Evolutionary conservation across 805 yeast species (phyloP).

Genomic region (Yamadazyma olivae): DNA sequence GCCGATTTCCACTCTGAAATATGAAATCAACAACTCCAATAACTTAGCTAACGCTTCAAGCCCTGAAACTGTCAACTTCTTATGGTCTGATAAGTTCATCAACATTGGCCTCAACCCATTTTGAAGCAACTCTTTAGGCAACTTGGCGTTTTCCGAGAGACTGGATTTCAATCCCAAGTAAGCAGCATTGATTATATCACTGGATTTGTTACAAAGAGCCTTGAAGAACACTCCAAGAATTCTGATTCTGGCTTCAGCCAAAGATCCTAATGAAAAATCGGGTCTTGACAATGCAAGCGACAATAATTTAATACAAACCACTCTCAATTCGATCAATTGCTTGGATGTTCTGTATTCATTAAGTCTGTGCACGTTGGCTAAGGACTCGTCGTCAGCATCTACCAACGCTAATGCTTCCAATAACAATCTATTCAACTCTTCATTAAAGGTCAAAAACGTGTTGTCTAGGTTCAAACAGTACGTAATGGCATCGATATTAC

Average conservation of each 20-base stretch:
- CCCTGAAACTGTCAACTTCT: constrained; percentile 83
- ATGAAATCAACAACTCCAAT: constrained; percentile 81
- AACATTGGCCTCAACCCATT: constrained; percentile 93
- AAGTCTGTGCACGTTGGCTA: constrained; percentile 82
- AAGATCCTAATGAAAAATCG: constrained; percentile 72
- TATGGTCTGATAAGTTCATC: constrained; percentile 92
- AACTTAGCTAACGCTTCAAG: constrained; percentile 87
- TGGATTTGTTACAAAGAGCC: constrained; percentile 80
- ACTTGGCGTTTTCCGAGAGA: constrained; percentile 76
- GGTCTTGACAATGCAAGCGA: constrained; percentile 83
- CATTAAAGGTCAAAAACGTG: constrained; percentile 81
- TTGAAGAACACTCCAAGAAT: constrained; percentile 93
- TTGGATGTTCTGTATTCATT: constrained; percentile 86
- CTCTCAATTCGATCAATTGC: constrained; percentile 81
- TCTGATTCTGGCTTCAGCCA: constrained; percentile 75
- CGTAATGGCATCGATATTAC: constrained; percentile 95
- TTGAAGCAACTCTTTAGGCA: constrained; percentile 94
- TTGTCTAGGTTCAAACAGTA: constrained; percentile 80
- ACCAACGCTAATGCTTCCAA: constrained; percentile 91
- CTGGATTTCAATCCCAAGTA: constrained; percentile 83
- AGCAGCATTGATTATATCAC: constrained; percentile 89
- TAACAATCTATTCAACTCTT: constrained; percentile 79
- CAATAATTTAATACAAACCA: constrained; percentile 81
- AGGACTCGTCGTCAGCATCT: constrained; percentile 96
- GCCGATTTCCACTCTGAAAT: constrained; percentile 96